Base-by-base conservation (phyloP, 768 basidiomycete species). In the Phylloporus sp. region DNA sequence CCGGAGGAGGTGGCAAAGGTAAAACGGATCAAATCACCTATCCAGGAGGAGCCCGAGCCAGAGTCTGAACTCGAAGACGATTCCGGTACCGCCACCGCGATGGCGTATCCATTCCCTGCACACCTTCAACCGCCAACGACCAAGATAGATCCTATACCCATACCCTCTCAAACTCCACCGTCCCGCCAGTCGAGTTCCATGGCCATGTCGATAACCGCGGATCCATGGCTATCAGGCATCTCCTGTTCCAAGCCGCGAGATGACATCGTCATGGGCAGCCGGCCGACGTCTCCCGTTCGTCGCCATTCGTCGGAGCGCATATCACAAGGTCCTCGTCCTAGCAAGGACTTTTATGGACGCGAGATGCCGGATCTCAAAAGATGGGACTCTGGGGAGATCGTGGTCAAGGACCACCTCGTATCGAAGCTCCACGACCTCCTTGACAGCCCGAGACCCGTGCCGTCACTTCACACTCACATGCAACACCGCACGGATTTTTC, bases 341-440 rank as follows among this genome's bases (percentile, higher is more conserved):
- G 17, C 38, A 57, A 54, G 55, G 52, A 56, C 10, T 13, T 42
- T 6, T 34, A 41, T 46, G 1, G 55, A n/a, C 51, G 48, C 63
- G 66, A 61, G 44, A 48, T 52, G 42, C 42, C 52, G 28, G 60
- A 66, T 38, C 42, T 58, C 13, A 52, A 59, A 33, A 48, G 56
- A 24, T 50, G 56, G 24, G 55, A 57, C 11, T 55, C 54, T 9
- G 21, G 31, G 23, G 61, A 56, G 37, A 42, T 56, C 47, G 32
- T 39, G 55, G 43, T 52, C 37, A 67, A 65, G 41, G 62, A 66
- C 36, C 63, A 55, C 54, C 56, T 61, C 62, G 69, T 55, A 56
- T 59, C 66, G 29, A 71, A 74, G 48, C 60, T 82, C 8, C 66
- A 75, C 24, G 75, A 77, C 48, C 63, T 81, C 9, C 69, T 81